Evolutionary conservation across 352 stramenopile species (phyloP).

Genomic region (Pythium brassicae): DNA sequence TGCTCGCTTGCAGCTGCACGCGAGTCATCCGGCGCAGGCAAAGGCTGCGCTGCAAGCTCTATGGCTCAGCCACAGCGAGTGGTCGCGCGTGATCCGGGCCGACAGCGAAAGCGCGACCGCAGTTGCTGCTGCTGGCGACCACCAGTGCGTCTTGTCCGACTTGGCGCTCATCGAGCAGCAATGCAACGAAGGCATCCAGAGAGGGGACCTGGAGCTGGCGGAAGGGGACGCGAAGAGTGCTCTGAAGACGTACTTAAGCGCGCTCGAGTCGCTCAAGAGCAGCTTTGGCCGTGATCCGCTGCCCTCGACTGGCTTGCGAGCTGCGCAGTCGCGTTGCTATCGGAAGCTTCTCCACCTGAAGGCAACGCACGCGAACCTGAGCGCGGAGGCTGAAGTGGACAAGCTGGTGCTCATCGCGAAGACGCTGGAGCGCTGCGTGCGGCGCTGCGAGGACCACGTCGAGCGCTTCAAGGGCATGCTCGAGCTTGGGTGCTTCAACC

Average conservation of each 20-base stretch:
- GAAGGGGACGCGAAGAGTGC: conserved; percentile 22
- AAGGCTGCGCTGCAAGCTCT: conserved; percentile 44
- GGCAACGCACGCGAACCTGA: conserved; percentile 16
- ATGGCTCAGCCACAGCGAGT: conserved; percentile 3
- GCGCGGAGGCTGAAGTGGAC: conserved; percentile 22
- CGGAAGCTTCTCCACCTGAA: conserved; percentile 43
- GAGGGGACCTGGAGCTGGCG: conserved; percentile 24
- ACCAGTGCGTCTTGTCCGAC: conserved; percentile 19
- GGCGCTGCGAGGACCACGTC: conserved; percentile 30
- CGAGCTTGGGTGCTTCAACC: conserved; percentile 36
- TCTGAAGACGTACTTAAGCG: conserved; percentile 10
- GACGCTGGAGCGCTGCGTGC: conserved; percentile 36
- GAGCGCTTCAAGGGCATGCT: conserved; percentile 48
- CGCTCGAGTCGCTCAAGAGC: conserved; percentile 8
- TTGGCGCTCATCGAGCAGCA: conserved; percentile 30
- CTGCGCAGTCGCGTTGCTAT: conserved; percentile 33
- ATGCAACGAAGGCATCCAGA: conserved; percentile 43
- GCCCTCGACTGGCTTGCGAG: conserved; percentile 5
- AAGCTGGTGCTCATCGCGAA: conserved; percentile 36
- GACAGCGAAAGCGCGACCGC: background rate
- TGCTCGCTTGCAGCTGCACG: conserved; percentile 53
- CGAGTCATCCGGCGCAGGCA: conserved; percentile 37
- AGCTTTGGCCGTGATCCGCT: background rate
- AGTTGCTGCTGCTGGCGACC: background rate
- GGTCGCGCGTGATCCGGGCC: background rate